A percentile compares a stretch with the other conserved stretches of the same genome.
Evolutionary conservation across 202 grass and related monocot genomes (phyloP).

Genomic region (Elaeis oleifera): DNA sequence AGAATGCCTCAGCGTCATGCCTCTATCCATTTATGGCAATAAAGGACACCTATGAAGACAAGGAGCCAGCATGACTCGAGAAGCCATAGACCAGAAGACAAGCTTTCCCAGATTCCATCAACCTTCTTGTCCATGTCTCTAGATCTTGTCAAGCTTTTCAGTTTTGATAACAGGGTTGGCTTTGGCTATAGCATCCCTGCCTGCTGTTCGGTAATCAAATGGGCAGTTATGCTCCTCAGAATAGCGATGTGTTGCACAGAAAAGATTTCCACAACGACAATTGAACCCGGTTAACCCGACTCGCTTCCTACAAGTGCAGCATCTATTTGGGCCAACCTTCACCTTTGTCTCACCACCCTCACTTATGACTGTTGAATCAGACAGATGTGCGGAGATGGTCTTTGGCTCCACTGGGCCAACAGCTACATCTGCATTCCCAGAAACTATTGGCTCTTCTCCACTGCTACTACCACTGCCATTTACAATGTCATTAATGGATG

Average conservation of each 20-base stretch:
- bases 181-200: slow-evolving; percentile 53
- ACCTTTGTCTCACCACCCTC: slow-evolving; percentile 1
- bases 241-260: slow-evolving; percentile 64
- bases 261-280: slow-evolving; percentile 62
- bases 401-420: slow-evolving; percentile 6
- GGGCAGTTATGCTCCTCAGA: slow-evolving; percentile 52
- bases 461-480: slow-evolving; percentile 12
- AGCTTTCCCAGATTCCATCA: too few relatives aligned
- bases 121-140: too few relatives aligned
- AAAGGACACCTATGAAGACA: too few relatives aligned
- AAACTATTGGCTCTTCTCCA: slow-evolving; percentile 8
- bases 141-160: slow-evolving; percentile 78
- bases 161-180: slow-evolving; percentile 63
- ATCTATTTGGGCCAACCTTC: slow-evolving; percentile 41
- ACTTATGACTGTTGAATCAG: not conserved
- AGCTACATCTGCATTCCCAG: slow-evolving; percentile 1
- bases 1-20: too few relatives aligned
- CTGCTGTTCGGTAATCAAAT: slow-evolving; percentile 65
- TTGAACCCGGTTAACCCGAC: slow-evolving; percentile 54
- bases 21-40: too few relatives aligned
- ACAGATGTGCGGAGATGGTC: not conserved
- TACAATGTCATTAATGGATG: slow-evolving; percentile 18
- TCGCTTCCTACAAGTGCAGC: slow-evolving; percentile 60
- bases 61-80: too few relatives aligned
- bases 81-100: too few relatives aligned